These are phyloP conservation scores for Saccharata proteae DNA, from an alignment of 2,329 filamentous ascomycete species.

Conservation along the genomic window DNA sequence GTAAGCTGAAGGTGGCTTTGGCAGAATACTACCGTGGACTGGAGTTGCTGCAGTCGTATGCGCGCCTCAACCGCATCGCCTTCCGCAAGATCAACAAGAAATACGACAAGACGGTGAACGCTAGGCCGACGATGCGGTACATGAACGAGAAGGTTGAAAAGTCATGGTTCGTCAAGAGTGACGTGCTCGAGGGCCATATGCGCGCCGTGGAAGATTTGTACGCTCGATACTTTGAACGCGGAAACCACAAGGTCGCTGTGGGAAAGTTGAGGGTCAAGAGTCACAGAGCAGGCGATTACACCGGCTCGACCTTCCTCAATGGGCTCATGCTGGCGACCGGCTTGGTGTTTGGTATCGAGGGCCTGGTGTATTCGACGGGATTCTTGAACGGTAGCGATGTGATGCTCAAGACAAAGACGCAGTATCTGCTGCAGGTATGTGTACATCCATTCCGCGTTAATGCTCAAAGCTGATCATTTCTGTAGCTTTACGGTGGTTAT, in stretches of 20 bases:
- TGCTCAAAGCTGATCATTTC: background rate
- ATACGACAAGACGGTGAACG: constrained; percentile 82
- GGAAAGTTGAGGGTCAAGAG: constrained; percentile 70
- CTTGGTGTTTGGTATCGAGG: constrained; percentile 31
- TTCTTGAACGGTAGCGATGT: constrained; percentile 17
- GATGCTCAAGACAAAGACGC: constrained; percentile 20
- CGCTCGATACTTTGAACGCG: constrained; percentile 83
- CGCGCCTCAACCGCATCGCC: constrained; percentile 77
- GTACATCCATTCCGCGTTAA: background rate
- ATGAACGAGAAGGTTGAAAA: constrained; percentile 87
- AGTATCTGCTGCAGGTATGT: constrained; percentile 50
- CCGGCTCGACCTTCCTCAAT: constrained; percentile 46
- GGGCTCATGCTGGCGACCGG: constrained; percentile 35
- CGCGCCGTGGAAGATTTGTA: constrained; percentile 80
- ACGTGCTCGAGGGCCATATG: constrained; percentile 70
- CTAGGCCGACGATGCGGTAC: constrained; percentile 65
- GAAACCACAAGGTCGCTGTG: constrained; percentile 82
- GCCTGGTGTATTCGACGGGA: constrained; percentile 26
- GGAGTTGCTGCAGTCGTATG: constrained; percentile 85
- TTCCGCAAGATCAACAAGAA: constrained; percentile 99
- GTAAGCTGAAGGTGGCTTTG: constrained; percentile 79
- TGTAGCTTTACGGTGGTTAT: constrained; percentile 79
- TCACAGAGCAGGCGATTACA: constrained; percentile 46
- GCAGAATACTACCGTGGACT: constrained; percentile 89
- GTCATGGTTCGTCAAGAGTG: constrained; percentile 83